Conservation (phyloP, 805 yeast species). For the Suhomyces canberraensis region DNA sequence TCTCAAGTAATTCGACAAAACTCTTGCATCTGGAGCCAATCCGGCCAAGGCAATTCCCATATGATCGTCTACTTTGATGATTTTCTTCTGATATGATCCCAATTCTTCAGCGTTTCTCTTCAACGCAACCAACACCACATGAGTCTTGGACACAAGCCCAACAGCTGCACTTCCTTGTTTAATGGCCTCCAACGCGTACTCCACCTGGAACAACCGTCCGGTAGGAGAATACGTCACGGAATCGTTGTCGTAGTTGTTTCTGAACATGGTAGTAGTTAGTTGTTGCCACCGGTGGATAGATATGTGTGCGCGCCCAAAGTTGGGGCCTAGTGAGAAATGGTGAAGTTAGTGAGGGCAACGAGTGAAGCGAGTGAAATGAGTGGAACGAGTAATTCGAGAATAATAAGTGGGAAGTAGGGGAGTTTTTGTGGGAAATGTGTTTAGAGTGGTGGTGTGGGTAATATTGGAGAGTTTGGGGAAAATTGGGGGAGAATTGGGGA, state of each 20-base stretch:
- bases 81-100: slow-evolving; percentile 93
- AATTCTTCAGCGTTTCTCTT: slow-evolving; percentile 96
- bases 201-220: slow-evolving; percentile 85
- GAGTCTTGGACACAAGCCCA: slow-evolving; percentile 80
- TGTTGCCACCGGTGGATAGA: not conserved
- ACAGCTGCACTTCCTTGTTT: slow-evolving; percentile 98
- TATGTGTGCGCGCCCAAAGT: too few species aligned
- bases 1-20: slow-evolving; percentile 81
- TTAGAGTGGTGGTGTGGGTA: too few species aligned
- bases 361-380: too few species aligned
- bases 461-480: too few species aligned
- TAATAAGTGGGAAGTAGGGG: too few species aligned
- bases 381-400: too few species aligned
- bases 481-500: too few species aligned
- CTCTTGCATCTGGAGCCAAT: slow-evolving; percentile 96
- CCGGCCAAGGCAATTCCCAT: slow-evolving; percentile 96
- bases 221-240: slow-evolving; percentile 97
- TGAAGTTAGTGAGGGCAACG: too few species aligned
- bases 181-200: slow-evolving; percentile 90
- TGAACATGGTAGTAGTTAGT: slow-evolving; percentile 50
- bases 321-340: too few species aligned
- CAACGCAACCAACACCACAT: slow-evolving; percentile 89
- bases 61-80: slow-evolving; percentile 88
- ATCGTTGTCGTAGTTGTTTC: slow-evolving; percentile 98
- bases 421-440: too few species aligned